phyloP scores from a whole-genome alignment of 768 basidiomycete genomes.

The Clitopilus passeckerianus region DNA sequence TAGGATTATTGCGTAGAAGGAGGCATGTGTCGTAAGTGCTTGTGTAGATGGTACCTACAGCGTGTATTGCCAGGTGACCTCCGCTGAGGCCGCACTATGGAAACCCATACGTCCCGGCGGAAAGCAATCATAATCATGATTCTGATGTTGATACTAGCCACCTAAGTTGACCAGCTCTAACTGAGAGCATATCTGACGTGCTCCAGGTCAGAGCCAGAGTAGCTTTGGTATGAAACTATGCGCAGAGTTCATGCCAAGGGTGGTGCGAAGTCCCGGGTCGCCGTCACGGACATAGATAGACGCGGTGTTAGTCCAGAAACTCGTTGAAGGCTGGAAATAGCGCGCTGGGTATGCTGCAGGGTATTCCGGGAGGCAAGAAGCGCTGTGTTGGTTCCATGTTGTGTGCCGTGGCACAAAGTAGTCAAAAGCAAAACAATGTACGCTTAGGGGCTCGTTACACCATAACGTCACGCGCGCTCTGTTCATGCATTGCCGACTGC shows the following conservation, averaged over 20 bases:
- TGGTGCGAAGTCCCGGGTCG: not conserved
- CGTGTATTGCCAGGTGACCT: not conserved
- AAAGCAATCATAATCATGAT: not conserved
- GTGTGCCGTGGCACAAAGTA: not conserved
- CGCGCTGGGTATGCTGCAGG: not conserved
- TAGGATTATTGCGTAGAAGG: not conserved
- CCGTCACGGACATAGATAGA: not conserved
- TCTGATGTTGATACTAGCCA: not conserved
- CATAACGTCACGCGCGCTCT: not conserved
- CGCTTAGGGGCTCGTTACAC: not conserved
- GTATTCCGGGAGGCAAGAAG: not conserved
- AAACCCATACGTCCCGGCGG: not conserved
- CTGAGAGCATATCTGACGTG: not conserved
- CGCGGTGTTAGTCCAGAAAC: not conserved
- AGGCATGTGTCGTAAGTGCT: not conserved
- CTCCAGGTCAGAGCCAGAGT: not conserved
- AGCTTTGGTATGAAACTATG: not conserved
- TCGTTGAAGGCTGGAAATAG: not conserved
- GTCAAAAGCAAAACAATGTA: not conserved
- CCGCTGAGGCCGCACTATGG: not conserved
- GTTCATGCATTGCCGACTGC: not conserved
- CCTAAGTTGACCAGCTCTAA: not conserved
- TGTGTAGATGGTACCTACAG: not conserved
- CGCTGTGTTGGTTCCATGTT: too few relatives aligned
- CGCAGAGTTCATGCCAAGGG: not conserved